Conservation (phyloP, 768 basidiomycete species). For the Termitomyces sp. region DNA sequence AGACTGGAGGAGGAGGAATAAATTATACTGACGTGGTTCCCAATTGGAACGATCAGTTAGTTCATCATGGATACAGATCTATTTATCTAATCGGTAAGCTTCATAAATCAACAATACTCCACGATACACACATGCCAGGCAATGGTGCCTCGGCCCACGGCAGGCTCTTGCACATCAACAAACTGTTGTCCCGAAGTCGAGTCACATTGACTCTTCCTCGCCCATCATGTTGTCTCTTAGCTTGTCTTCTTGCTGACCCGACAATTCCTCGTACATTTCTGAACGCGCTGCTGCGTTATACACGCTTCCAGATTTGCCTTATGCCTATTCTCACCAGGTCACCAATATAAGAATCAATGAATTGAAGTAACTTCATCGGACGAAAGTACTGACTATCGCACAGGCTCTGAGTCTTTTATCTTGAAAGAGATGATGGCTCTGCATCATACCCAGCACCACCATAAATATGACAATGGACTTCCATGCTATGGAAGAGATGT, state of each 20-base stretch:
- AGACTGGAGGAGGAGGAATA: too few relatives aligned
- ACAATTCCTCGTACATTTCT: constrained; percentile 40
- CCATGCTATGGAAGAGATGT: constrained; percentile 91
- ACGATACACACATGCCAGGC: too few relatives aligned
- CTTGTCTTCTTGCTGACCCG: constrained; percentile 39
- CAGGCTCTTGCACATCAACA: background rate
- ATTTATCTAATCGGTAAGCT: too few relatives aligned
- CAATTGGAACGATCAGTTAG: too few relatives aligned
- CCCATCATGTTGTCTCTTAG: constrained; percentile 47
- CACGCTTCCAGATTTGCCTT: constrained; percentile 77
- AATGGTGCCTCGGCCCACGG: too few relatives aligned
- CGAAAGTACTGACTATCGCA: background rate
- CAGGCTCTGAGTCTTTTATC: constrained; percentile 93
- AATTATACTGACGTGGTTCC: too few relatives aligned
- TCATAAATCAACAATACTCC: background rate
- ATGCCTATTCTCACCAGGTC: too few relatives aligned
- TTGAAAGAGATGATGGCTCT: constrained; percentile 90
- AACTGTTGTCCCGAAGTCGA: constrained; percentile 9
- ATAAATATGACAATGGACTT: constrained; percentile 90
- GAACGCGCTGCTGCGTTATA: constrained; percentile 47
- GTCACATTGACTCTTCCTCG: background rate
- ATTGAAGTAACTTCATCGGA: background rate
- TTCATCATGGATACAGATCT: too few relatives aligned
- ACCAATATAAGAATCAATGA: constrained; percentile 61
- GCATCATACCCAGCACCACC: constrained; percentile 91